Evolutionary conservation across 176 grass and related monocot genomes (phyloP), one percentile per base, ranked within the genome.

Genomic region (Musa troglodytarum): DNA sequence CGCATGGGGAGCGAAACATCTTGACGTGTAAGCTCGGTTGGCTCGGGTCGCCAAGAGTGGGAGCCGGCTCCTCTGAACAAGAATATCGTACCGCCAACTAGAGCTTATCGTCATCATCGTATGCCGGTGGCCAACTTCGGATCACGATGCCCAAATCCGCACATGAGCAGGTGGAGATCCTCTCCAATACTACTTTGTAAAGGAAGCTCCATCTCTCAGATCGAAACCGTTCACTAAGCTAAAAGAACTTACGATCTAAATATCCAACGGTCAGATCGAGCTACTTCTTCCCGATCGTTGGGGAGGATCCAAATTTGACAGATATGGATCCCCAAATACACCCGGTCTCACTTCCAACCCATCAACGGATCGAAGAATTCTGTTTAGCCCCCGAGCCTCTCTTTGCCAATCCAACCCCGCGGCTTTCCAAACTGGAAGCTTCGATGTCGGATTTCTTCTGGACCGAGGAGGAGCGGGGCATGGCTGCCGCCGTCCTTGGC

Each of bases 391-490:
- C 43, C 1, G 10, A 70, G 52, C 3, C 19, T 21, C 17, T 8
- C 25, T 69, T 8, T 19, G 13, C 11, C 43, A 7, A 9, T 70
- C 10, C 16, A 4, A 21, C 17, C 23, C 23, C 34, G 5, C 34
- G 11, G 63, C 10, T 70, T 49, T 50, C 68, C 29, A 51, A 51
- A 70, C 51, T 52, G 19, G 68, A 3, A 21, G 34, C 5, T 52
- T 8, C 68, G 72, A 76, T 25, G 79, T 58, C 65, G 57, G 76
- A 22, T 66, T 74, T 58, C 54, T 76, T 73, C 28, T 99, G 95
- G 90, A 89, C 82, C n/a, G 90, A 87, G 53, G 90, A 87, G 71
- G 90, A 94, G 80, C 59, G 75, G 68, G 80, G 78, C 55, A 82
- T 90, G 34, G 83, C 84, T 1, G 67, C 83, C 19, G 83, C 82